Conservation (phyloP, 1,284 basidiomycete species). For the Taiwanofungus camphoratus region DNA sequence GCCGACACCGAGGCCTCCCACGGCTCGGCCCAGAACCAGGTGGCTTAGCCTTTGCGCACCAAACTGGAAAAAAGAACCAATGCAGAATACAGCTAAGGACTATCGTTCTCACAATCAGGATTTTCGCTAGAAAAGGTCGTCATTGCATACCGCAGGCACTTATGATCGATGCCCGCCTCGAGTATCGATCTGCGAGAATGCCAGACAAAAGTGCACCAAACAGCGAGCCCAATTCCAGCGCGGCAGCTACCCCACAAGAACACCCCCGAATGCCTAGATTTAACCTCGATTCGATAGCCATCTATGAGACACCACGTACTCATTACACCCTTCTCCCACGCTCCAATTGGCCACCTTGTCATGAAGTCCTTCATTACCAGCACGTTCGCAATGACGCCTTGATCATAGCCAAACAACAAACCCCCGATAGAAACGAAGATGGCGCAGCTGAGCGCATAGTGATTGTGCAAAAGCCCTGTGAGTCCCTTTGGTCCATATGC, state of each 20-base stretch:
- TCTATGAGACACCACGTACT: constrained; percentile 39
- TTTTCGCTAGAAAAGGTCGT: background rate
- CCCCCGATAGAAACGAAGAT: constrained; percentile 75
- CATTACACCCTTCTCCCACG: constrained; percentile 70
- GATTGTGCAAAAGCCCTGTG: constrained; percentile 56
- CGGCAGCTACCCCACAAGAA: constrained; percentile 46
- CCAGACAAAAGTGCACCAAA: constrained; percentile 66
- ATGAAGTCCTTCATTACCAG: constrained; percentile 77
- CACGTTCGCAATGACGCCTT: constrained; percentile 66
- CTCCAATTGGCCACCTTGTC: constrained; percentile 57
- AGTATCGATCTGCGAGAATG: constrained; percentile 59
- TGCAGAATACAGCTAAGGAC: constrained; percentile 55
- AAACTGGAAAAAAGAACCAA: constrained; percentile 68
- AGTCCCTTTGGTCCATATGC: constrained; percentile 64
- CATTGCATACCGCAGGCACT: constrained; percentile 52
- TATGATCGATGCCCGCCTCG: constrained; percentile 62
- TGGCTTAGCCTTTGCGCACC: constrained; percentile 49
- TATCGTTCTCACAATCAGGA: constrained; percentile 1
- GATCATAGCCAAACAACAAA: constrained; percentile 63
- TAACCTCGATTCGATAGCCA: background rate
- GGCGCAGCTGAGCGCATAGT: constrained; percentile 56
- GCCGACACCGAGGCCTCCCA: constrained; percentile 78
- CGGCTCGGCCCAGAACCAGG: constrained; percentile 60
- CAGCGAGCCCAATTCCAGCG: constrained; percentile 71
- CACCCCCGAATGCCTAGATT: background rate